Evolutionary conservation across 768 basidiomycete species (phyloP), one percentile per base, ranked within the genome.

Genomic region (Calvatia gigantea): DNA sequence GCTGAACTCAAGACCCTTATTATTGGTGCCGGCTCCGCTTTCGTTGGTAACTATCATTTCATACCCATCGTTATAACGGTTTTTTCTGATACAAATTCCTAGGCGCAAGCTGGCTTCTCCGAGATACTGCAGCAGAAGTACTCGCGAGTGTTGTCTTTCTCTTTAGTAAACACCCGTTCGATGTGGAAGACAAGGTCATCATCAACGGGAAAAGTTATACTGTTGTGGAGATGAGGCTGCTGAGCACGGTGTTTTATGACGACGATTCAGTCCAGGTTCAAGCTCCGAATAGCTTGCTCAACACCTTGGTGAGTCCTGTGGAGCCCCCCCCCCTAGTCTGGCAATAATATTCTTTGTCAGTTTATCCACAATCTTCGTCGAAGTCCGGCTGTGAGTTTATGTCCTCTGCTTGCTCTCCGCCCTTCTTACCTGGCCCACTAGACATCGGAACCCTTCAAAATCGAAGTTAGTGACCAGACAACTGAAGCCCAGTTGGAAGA

Each of bases 81-180:
- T 11, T 3, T 4, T 9, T 42, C 41, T 12, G 19, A 42, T 11
- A 23, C 7, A 21, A 11, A 17, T 23, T 23, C 5, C 41, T 2
- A 51, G 50, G 39, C 5, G 15, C 50, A 41, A 51, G 50, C 19
- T 51, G 50, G 50, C 50, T 51, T 28, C 50, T 51, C 27, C 38
- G 37, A 2, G 50, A 51, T 19, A 51, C 38, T 5, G 50, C 50
- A 2, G 3, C 37, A 6, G 50, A 51, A 17, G 37, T 51, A 28
- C 50, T 51, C 6, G 25, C 38, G 37, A 51, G 50, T 29, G 19
- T 51, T 12, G n/a, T 51, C 25, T 42, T 51, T 39, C 50, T 42
- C 8, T 51, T 51, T 14, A 51, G 50, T 39, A 51, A 51, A 51
- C 50, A 51, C 19, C 50, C 50, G 7, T 51, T 51, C 17, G 50